These are phyloP conservation scores for Cerrena zonata DNA, from an alignment of 1,284 basidiomycete species.

Conservation along the genomic window DNA sequence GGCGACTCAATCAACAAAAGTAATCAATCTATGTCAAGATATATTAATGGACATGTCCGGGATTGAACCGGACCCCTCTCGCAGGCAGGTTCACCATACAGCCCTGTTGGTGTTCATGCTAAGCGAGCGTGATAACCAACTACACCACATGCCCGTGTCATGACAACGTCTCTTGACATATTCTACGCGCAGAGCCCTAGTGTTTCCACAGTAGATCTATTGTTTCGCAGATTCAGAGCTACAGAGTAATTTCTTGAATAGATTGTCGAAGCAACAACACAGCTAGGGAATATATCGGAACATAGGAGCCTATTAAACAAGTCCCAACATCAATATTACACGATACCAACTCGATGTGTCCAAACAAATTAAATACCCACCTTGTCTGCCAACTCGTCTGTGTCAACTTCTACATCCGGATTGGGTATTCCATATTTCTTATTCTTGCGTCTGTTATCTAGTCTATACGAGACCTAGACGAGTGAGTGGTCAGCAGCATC, in stretches of 20 bases:
- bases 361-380: conserved; percentile 28
- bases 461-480: conserved; percentile 52
- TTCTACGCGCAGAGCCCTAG: no score
- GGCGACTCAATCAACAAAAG: no score
- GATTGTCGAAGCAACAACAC: no score
- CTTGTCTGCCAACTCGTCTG: conserved; percentile 60
- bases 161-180: no score
- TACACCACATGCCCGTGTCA: background rate
- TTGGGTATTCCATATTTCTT: conserved; percentile 44
- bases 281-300: conserved; percentile 7
- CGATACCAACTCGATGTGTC: background rate
- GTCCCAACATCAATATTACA: background rate
- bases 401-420: conserved; percentile 51
- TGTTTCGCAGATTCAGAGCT: no score
- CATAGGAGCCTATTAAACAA: conserved; percentile 3
- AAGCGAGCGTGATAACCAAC: background rate
- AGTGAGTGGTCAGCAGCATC: background rate
- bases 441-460: conserved; percentile 57
- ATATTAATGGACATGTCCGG: background rate
- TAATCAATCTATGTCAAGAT: no score
- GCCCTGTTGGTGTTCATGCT: background rate
- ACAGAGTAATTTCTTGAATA: no score
- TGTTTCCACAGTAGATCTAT: no score
- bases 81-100: no score
- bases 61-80: background rate